Conservation (phyloP, 2,329 filamentous ascomycete species). For the Fusarium nygamai region DNA sequence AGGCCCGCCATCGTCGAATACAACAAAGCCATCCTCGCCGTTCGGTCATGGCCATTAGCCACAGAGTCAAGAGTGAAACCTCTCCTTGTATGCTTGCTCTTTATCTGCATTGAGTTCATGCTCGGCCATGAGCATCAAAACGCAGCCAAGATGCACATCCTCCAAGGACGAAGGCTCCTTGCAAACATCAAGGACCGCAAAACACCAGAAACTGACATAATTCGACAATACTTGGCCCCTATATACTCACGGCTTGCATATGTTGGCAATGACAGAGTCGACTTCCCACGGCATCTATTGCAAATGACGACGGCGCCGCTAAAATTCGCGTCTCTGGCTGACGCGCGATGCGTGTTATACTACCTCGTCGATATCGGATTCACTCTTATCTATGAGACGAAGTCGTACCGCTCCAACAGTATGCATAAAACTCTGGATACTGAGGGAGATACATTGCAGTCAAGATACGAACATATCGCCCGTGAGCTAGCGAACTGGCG, state of each 20-base stretch:
- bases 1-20: neutral
- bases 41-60: neutral
- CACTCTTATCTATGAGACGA: neutral
- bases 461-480: neutral
- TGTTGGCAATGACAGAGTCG: neutral
- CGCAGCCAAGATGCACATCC: neutral
- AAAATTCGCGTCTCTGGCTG: neutral
- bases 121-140: neutral
- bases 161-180: neutral
- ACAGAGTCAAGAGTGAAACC: neutral
- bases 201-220: neutral
- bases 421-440: fast-evolving
- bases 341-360: neutral
- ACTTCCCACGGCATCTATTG: neutral
- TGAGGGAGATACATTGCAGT: neutral
- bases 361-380: neutral
- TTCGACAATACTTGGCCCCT: neutral
- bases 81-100: neutral
- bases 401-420: neutral
- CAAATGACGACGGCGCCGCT: neutral
- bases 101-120: conserved; percentile 8
- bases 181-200: neutral
- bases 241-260: neutral
- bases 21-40: neutral
- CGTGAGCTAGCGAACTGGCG: neutral